Conservation (phyloP, 305 asterid species). For the Fraxinus dipetala region DNA sequence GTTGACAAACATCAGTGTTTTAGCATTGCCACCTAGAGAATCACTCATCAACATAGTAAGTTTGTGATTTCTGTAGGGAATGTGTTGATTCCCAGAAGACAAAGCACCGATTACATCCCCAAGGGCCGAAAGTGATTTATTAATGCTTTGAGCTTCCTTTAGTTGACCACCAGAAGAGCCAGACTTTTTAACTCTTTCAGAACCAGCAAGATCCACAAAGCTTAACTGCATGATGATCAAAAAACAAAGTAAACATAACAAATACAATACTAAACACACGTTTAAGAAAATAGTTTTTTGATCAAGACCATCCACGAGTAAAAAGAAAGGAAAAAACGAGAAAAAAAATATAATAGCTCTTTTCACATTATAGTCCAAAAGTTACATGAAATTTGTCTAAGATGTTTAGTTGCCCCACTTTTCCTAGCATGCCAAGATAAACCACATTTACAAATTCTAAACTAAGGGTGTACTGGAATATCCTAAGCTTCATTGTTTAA, state of each 20-base stretch:
- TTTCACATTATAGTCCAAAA: not conserved
- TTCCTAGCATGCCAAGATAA: not conserved
- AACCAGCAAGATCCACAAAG: conserved; percentile 98
- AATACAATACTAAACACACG: not conserved
- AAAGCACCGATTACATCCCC: conserved; percentile 94
- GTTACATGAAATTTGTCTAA: not conserved
- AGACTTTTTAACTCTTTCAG: conserved; percentile 88
- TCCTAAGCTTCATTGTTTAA: not conserved
- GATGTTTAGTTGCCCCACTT: not conserved
- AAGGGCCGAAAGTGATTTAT: conserved; percentile 92
- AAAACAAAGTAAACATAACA: conserved; percentile 7
- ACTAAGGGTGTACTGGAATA: not conserved
- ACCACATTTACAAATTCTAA: not conserved
- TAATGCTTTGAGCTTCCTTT: conserved; percentile 96
- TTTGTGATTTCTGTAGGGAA: conserved; percentile 95
- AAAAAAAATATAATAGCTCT: not conserved
- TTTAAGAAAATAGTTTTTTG: not conserved
- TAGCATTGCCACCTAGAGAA: conserved; percentile 94
- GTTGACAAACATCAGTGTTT: conserved; percentile 91
- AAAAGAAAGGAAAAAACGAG: not conserved
- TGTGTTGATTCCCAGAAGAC: conserved; percentile 76
- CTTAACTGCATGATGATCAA: conserved; percentile 58
- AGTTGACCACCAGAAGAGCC: conserved; percentile 83
- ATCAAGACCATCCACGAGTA: not conserved
- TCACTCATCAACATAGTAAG: conserved; percentile 97